phyloP scores from a whole-genome alignment of 164 flowering plant species.

The Nelumbo lutea region DNA sequence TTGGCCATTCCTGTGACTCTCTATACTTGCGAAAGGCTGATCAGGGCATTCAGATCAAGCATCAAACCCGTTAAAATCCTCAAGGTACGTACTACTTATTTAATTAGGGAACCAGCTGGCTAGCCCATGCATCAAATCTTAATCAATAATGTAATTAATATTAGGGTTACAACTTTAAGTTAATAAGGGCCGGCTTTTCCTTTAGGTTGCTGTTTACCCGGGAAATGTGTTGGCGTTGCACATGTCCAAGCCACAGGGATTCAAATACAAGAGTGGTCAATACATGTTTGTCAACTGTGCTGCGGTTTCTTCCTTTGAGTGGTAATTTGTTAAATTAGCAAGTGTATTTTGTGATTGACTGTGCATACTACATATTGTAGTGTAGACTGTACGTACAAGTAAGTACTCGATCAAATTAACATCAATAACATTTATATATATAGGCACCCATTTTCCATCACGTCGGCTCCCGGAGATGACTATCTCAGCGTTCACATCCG shows the following conservation, averaged over 20 bases:
- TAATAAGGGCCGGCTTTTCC: neutral
- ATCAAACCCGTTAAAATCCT: slow-evolving; percentile 40
- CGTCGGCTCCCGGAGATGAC: slow-evolving; percentile 40
- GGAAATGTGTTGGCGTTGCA: slow-evolving; percentile 45
- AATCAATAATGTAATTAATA: no score
- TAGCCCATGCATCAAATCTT: no score
- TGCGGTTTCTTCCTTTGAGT: slow-evolving; percentile 52
- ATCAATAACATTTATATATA: neutral
- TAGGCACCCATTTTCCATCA: slow-evolving; percentile 44
- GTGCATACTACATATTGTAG: no score
- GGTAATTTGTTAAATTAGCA: slow-evolving; percentile 18
- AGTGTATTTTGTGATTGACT: no score
- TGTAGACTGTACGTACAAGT: no score
- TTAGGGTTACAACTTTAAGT: no score
- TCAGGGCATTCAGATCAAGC: slow-evolving; percentile 45
- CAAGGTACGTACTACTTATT: slow-evolving; percentile 23
- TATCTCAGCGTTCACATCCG: slow-evolving; percentile 38
- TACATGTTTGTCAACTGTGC: slow-evolving; percentile 56
- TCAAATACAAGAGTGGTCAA: slow-evolving; percentile 54
- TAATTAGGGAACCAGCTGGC: no score
- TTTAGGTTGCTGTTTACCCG: slow-evolving; percentile 49
- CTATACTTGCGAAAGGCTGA: slow-evolving; percentile 40
- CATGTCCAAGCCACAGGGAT: slow-evolving; percentile 53
- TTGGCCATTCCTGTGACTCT: slow-evolving; percentile 34
- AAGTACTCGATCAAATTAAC: no score